phyloP scores from a whole-genome alignment of 345 rosid genomes.

The Rhizophora apiculata region DNA sequence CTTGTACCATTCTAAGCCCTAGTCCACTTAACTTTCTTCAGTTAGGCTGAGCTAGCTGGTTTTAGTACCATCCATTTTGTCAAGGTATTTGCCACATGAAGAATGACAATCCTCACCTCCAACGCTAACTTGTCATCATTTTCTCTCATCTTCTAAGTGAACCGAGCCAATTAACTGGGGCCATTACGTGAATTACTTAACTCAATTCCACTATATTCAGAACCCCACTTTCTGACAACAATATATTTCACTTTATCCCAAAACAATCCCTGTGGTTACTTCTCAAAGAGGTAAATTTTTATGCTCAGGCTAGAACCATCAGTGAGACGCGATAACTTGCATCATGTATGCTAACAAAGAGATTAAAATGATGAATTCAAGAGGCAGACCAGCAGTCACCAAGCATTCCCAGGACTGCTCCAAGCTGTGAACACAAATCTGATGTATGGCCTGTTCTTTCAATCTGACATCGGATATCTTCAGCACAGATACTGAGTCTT shows the following conservation, averaged over 20 bases:
- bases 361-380: neutral
- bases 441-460: conserved; percentile 65
- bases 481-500: conserved; percentile 72
- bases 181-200: neutral
- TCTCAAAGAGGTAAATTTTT: neutral
- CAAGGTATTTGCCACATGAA: neutral
- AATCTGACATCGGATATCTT: conserved; percentile 76
- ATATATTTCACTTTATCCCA: neutral
- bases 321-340: neutral
- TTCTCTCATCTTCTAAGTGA: no score
- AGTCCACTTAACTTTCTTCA: neutral
- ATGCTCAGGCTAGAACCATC: neutral
- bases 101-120: neutral
- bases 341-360: neutral
- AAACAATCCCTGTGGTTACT: neutral
- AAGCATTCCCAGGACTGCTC: conserved; percentile 97
- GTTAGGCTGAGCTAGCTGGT: neutral
- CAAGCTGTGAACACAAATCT: conserved; percentile 95
- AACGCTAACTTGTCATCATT: neutral
- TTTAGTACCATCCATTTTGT: neutral
- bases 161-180: neutral
- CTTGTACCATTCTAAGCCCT: no score
- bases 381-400: conserved; percentile 88
- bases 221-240: neutral
- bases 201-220: neutral